These are phyloP conservation scores for Melanopsichium pennsylvanicum DNA, from an alignment of 1,284 basidiomycete species.

Conservation along the genomic window DNA sequence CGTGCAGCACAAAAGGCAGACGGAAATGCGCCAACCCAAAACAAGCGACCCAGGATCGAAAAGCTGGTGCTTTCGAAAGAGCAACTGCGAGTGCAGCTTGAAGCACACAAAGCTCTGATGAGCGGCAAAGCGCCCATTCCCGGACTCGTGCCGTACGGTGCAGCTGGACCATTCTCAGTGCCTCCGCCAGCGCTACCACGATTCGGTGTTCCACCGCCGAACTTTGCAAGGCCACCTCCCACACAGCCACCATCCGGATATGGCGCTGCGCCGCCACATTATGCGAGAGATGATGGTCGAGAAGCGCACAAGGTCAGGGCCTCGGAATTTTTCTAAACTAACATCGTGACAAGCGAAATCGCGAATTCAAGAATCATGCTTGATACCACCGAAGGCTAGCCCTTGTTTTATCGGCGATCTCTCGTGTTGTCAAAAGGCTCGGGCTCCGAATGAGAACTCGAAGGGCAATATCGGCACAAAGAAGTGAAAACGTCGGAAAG, in stretches of 20 bases:
- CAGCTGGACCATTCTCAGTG: slow-evolving; percentile 31
- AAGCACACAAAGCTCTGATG: slow-evolving; percentile 92
- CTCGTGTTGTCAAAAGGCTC: too few relatives aligned
- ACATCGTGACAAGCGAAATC: too few relatives aligned
- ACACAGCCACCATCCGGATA: slow-evolving; percentile 31
- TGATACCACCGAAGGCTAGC: too few relatives aligned
- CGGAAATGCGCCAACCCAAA: slow-evolving; percentile 68
- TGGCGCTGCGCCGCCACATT: slow-evolving; percentile 6
- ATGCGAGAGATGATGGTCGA: slow-evolving; percentile 8
- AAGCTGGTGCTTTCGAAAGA: slow-evolving; percentile 76
- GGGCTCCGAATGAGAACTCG: too few relatives aligned
- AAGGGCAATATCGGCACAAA: too few relatives aligned
- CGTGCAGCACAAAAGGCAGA: slow-evolving; percentile 44
- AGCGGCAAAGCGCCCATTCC: slow-evolving; percentile 69
- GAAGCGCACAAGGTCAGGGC: slow-evolving; percentile 28
- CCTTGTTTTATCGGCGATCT: too few relatives aligned
- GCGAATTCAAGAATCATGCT: too few relatives aligned
- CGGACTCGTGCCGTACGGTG: slow-evolving; percentile 21
- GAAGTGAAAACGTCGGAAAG: too few relatives aligned
- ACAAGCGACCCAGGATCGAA: slow-evolving; percentile 82
- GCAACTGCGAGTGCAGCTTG: slow-evolving; percentile 83
- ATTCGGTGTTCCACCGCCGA: slow-evolving; percentile 22
- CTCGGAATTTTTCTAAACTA: slow-evolving; percentile 43
- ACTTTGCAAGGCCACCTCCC: slow-evolving; percentile 32
- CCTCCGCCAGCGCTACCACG: slow-evolving; percentile 26